Percentiles rank a stretch among this genome's conserved stretches.
Evolutionary conservation across 805 yeast species (phyloP).

Genomic region (Nakazawaea ernobii): DNA sequence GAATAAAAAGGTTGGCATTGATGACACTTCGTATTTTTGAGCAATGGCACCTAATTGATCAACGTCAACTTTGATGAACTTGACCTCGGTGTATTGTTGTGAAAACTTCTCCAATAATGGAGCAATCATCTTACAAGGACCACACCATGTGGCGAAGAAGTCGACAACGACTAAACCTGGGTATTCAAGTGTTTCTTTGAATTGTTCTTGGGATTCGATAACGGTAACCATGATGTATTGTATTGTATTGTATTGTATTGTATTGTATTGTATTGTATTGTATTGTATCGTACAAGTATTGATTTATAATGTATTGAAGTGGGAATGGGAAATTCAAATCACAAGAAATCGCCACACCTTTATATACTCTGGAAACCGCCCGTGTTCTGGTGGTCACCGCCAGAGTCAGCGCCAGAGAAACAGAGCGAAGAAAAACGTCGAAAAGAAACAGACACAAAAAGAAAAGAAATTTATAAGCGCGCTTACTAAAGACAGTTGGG

Average conservation of each 20-base stretch:
- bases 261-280: too few species aligned
- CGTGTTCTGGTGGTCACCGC: too few species aligned
- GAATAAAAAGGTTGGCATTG: slow-evolving; percentile 63
- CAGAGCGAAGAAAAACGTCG: not conserved
- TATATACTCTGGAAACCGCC: too few species aligned
- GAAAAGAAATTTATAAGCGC: not conserved
- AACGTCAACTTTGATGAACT: slow-evolving; percentile 87
- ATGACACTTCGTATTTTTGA: slow-evolving; percentile 49
- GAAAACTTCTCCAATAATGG: slow-evolving; percentile 86
- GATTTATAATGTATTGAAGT: too few species aligned
- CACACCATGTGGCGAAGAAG: slow-evolving; percentile 98
- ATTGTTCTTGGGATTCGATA: slow-evolving; percentile 45
- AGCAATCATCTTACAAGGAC: slow-evolving; percentile 97
- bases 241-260: not conserved
- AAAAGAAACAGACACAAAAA: not conserved
- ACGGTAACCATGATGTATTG: slow-evolving; percentile 42
- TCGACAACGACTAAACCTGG: slow-evolving; percentile 85
- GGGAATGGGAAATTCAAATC: too few species aligned
- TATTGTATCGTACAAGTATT: too few species aligned
- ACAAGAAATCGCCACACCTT: not conserved
- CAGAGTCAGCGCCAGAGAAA: too few species aligned
- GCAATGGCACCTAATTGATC: slow-evolving; percentile 79
- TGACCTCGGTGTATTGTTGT: slow-evolving; percentile 56
- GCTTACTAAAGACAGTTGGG: not conserved
- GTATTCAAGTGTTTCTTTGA: slow-evolving; percentile 55